phyloP scores from a whole-genome alignment of 2,329 filamentous ascomycete species.

The Ophiostoma piceae region DNA sequence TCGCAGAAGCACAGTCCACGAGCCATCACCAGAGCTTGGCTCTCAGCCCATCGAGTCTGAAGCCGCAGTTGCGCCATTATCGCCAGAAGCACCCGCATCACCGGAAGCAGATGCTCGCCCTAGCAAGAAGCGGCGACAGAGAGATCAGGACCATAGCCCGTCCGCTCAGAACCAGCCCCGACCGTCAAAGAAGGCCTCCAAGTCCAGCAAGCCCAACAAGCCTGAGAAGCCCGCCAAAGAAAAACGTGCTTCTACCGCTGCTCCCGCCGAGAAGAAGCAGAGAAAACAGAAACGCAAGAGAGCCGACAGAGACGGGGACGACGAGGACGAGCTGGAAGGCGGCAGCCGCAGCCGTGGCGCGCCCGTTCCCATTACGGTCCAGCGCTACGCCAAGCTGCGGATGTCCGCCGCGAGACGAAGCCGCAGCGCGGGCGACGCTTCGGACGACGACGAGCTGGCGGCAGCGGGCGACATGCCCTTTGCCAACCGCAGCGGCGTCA shows the following conservation, averaged over 20 bases:
- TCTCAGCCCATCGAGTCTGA: constrained; percentile 34
- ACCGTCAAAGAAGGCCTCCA: constrained; percentile 27
- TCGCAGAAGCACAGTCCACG: constrained; percentile 35
- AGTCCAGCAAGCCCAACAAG: constrained; percentile 28
- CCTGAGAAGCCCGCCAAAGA: constrained; percentile 26
- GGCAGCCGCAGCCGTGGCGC: constrained; percentile 20
- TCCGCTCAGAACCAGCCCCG: constrained; percentile 40
- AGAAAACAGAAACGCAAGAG: constrained; percentile 29
- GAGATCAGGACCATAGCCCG: constrained; percentile 36
- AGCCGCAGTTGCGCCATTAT: constrained; percentile 30
- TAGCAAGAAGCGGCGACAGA: constrained; percentile 38
- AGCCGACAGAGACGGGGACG: constrained; percentile 25
- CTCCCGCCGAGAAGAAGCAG: constrained; percentile 15
- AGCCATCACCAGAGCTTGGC: constrained; percentile 41
- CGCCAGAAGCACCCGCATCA: constrained; percentile 25
- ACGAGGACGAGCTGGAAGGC: constrained; percentile 25
- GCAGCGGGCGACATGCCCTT: constrained; percentile 50
- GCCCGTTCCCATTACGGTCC: constrained; percentile 52
- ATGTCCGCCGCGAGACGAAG: background rate
- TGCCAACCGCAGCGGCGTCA: constrained; percentile 51
- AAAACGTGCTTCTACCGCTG: constrained; percentile 23
- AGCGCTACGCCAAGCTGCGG: constrained; percentile 47
- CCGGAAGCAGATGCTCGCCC: constrained; percentile 31
- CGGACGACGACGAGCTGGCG: constrained; percentile 36
- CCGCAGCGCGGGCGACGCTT: background rate